Conservation (phyloP, 192 early-diverging fungal species). For the Entomortierella parvispora region DNA sequence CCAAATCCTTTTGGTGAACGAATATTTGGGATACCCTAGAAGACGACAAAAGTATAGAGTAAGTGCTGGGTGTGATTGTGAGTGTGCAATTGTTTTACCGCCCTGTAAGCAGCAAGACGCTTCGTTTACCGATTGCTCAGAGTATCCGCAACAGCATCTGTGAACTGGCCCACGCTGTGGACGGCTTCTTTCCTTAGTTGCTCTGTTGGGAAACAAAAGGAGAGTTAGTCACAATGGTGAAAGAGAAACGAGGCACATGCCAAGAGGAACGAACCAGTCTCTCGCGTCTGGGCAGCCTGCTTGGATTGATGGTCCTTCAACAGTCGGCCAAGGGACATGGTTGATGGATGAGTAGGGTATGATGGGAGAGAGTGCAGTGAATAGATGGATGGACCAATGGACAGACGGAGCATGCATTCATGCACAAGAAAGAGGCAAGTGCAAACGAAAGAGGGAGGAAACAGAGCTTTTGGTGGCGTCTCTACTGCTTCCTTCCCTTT, state of each 20-base stretch:
- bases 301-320: constrained; percentile 70
- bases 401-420: no score
- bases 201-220: constrained; percentile 53
- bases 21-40: constrained; percentile 68
- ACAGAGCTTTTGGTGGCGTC: no score
- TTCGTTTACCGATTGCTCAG: constrained; percentile 63
- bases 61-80: neutral
- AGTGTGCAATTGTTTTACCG: neutral
- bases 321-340: constrained; percentile 57
- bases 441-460: no score
- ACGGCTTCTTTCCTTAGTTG: constrained; percentile 66
- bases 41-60: neutral
- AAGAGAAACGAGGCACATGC: no score
- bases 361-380: neutral
- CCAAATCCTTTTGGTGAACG: constrained; percentile 71
- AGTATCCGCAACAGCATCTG: constrained; percentile 67
- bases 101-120: neutral
- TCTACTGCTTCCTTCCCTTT: no score
- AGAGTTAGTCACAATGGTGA: no score
- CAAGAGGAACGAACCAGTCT: constrained; percentile 58
- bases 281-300: constrained; percentile 58
- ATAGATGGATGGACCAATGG: no score
- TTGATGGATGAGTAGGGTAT: neutral
- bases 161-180: constrained; percentile 57
- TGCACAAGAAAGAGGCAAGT: no score